Conservation (phyloP, 345 rosid genomes). For the Cochlearia excelsa region DNA sequence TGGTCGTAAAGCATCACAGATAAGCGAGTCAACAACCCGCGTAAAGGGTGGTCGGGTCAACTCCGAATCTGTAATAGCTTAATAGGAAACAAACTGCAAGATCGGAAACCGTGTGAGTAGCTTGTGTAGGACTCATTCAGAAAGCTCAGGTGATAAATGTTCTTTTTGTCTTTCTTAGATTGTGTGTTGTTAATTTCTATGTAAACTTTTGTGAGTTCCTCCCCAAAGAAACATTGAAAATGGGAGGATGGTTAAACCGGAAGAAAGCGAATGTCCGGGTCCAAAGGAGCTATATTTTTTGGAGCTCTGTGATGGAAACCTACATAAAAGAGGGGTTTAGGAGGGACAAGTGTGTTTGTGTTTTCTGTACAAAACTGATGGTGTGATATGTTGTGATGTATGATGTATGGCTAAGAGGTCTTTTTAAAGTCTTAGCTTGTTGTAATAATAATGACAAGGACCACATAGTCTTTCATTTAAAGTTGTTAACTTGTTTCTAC, state of each 20-base stretch:
- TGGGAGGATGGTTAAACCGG: conserved; percentile 44
- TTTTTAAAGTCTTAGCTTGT: too few species aligned
- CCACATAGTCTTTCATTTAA: too few species aligned
- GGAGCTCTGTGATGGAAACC: conserved; percentile 51
- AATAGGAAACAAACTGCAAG: conserved; percentile 26
- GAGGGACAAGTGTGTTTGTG: conserved; percentile 31
- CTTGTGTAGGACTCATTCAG: not conserved
- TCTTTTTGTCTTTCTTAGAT: conserved; percentile 17
- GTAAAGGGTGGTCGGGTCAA: conserved; percentile 47
- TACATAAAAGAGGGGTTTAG: conserved; percentile 32
- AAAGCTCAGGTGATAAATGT: conserved; percentile 22
- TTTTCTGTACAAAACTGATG: too few species aligned
- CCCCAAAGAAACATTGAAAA: conserved; percentile 31
- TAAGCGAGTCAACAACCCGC: conserved; percentile 37
- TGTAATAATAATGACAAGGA: too few species aligned
- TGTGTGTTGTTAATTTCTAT: conserved; percentile 15
- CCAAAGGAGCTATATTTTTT: conserved; percentile 54
- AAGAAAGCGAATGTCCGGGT: conserved; percentile 25
- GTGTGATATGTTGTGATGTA: too few species aligned
- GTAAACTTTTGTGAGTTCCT: too few species aligned
- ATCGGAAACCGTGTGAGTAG: not conserved
- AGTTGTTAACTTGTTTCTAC: too few species aligned
- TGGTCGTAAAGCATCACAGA: conserved; percentile 53
- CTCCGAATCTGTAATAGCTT: conserved; percentile 70
- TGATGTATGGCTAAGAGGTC: too few species aligned